Conservation (phyloP, 2,329 filamentous ascomycete genomes). For the Phialophora tarda region DNA sequence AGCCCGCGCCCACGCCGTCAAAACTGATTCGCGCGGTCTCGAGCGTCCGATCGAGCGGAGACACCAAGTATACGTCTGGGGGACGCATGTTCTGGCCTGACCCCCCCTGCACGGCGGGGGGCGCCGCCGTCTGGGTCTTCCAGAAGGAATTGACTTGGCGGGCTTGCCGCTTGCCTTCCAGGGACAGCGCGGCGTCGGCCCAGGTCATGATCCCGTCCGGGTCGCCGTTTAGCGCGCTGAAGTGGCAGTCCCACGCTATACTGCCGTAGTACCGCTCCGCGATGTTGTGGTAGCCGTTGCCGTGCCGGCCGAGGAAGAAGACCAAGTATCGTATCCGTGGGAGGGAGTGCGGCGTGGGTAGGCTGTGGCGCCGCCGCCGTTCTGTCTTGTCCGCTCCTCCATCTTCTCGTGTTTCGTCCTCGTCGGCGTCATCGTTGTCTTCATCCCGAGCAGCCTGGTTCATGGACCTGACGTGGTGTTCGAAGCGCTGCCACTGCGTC, state of each 20-base stretch:
- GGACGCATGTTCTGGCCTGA: slow-evolving; percentile 54
- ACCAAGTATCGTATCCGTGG: slow-evolving; percentile 56
- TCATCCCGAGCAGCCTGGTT: slow-evolving; percentile 46
- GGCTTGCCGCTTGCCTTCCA: slow-evolving; percentile 60
- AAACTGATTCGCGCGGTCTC: slow-evolving; percentile 62
- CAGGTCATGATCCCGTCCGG: slow-evolving; percentile 59
- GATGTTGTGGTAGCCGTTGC: slow-evolving; percentile 67
- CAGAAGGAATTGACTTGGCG: slow-evolving; percentile 56
- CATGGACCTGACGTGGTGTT: slow-evolving; percentile 54
- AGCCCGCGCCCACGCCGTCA: slow-evolving; percentile 47
- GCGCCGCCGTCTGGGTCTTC: slow-evolving; percentile 51
- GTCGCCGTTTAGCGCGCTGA: slow-evolving; percentile 61
- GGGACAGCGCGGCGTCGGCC: slow-evolving; percentile 65
- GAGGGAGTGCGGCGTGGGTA: neutral
- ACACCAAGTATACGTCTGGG: slow-evolving; percentile 63
- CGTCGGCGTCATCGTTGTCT: neutral
- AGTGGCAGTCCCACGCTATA: slow-evolving; percentile 66
- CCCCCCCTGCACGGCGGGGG: too few relatives aligned
- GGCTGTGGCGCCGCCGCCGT: slow-evolving; percentile 6
- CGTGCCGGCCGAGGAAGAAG: slow-evolving; percentile 65
- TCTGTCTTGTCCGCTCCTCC: neutral
- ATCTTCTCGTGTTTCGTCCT: neutral
- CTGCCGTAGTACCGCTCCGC: slow-evolving; percentile 65
- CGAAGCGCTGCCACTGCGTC: slow-evolving; percentile 64
- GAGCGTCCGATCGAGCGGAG: slow-evolving; percentile 63